A percentile compares a stretch with the other conserved stretches of the same genome.
Conservation (phyloP, 2,329 filamentous ascomycete genomes). For the Apiospora saccharicola region DNA sequence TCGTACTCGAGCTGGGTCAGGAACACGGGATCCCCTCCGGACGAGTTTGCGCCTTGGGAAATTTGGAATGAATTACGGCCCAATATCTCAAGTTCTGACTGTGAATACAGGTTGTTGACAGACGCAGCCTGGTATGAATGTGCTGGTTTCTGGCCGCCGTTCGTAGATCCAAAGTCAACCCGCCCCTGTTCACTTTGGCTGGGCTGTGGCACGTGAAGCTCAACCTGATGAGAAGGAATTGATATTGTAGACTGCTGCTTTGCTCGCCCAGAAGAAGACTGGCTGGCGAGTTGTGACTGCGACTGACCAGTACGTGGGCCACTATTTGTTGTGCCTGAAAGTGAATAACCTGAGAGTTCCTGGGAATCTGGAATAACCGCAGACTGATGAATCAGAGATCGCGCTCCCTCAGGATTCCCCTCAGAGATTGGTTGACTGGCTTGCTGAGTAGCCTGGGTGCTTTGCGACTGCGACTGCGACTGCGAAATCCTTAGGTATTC, state of each 20-base stretch:
- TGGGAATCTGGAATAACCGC: conserved; percentile 42
- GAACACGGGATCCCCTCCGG: neutral
- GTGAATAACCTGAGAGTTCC: conserved; percentile 35
- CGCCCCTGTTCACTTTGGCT: conserved; percentile 19
- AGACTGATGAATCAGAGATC: neutral
- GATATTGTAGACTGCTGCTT: conserved; percentile 29
- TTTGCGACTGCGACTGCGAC: conserved; percentile 26
- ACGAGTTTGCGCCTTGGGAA: neutral
- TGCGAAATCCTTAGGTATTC: conserved; percentile 29
- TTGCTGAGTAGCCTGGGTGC: conserved; percentile 27
- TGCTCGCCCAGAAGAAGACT: conserved; percentile 24
- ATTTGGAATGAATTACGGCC: neutral
- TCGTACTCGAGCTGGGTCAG: conserved; percentile 15
- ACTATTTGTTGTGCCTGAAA: conserved; percentile 33
- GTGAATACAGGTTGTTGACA: neutral
- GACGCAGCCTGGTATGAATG: conserved; percentile 19
- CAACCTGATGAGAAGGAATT: conserved; percentile 42
- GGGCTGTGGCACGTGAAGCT: conserved; percentile 25
- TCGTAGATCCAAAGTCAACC: conserved; percentile 26
- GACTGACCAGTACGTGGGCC: conserved; percentile 7
- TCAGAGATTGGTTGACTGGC: conserved; percentile 29
- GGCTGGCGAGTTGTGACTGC: conserved; percentile 26
- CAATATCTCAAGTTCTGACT: neutral
- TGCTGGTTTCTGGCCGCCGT: conserved; percentile 5
- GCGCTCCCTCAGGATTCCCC: neutral